Conservation (phyloP, 108 stramenopile genomes). For the Pseudonitzschia multistriata region DNA sequence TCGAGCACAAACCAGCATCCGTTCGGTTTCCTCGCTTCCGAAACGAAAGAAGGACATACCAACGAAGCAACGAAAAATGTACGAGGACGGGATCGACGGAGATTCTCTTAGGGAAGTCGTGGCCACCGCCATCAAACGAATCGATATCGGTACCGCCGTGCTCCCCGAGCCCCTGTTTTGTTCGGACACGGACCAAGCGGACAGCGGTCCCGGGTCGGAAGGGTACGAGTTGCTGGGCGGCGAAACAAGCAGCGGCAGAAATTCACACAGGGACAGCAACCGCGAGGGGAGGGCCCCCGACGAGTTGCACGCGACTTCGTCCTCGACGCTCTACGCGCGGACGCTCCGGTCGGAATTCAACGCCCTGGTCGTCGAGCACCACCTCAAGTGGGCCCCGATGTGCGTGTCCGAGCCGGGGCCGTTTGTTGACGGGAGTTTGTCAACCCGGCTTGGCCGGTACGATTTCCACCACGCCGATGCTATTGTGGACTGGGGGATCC, state of each 20-base stretch:
- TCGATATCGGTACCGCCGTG: conserved; percentile 81
- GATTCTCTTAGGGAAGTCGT: conserved; percentile 56
- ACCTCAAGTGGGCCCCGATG: conserved; percentile 86
- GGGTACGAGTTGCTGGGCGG: neutral
- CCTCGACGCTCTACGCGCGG: conserved; percentile 50
- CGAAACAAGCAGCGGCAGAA: conserved; percentile 14
- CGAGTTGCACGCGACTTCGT: neutral
- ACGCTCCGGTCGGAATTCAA: conserved; percentile 79
- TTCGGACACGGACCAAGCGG: conserved; percentile 39
- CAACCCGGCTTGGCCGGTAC: conserved; percentile 68
- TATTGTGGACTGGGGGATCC: conserved; percentile 86
- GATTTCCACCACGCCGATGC: conserved; percentile 84
- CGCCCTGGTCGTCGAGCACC: conserved; percentile 88
- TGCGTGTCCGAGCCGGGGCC: conserved; percentile 65
- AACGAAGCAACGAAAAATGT: conserved; percentile 15
- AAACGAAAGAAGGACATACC: too few relatives aligned
- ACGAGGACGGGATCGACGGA: conserved; percentile 43
- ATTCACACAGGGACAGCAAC: conserved; percentile 11
- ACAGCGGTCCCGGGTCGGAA: too few relatives aligned
- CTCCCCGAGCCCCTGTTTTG: conserved; percentile 69
- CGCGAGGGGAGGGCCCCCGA: conserved; percentile 24
- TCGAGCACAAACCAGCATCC: too few relatives aligned
- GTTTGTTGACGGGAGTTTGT: conserved; percentile 42
- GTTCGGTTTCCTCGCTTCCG: too few relatives aligned
- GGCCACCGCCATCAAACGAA: conserved; percentile 47